Evolutionary conservation across 352 stramenopile genomes (phyloP).

Genomic region (Saprolegnia parasitica): DNA sequence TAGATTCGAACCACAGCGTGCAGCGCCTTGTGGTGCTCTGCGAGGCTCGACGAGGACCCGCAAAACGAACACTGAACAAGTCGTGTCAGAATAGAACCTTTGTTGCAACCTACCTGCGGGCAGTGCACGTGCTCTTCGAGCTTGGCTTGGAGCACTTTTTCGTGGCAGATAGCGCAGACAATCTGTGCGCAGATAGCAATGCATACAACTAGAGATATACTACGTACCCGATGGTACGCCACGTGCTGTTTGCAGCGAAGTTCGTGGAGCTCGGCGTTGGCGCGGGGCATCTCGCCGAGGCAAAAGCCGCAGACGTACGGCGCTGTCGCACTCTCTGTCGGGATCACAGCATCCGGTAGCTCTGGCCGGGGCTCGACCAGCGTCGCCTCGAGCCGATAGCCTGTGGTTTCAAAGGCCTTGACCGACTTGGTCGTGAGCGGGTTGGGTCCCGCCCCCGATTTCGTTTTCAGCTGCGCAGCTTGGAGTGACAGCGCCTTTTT

Average conservation of each 20-base stretch:
- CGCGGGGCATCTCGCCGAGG: slow-evolving; percentile 34
- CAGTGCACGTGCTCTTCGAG: slow-evolving; percentile 44
- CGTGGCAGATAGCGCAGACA: slow-evolving; percentile 38
- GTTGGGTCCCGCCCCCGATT: slow-evolving; percentile 10
- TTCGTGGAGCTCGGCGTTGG: slow-evolving; percentile 40
- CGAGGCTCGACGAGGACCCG: neutral
- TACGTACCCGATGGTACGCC: slow-evolving; percentile 46
- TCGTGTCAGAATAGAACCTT: neutral
- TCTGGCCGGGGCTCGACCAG: slow-evolving; percentile 30
- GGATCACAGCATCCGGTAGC: slow-evolving; percentile 1
- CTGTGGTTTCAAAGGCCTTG: slow-evolving; percentile 31
- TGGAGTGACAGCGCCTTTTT: neutral
- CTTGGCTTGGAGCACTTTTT: slow-evolving; percentile 34
- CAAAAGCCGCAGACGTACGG: slow-evolving; percentile 33
- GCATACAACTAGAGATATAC: neutral
- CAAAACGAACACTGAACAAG: neutral
- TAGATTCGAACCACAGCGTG: neutral
- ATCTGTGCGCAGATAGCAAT: slow-evolving; percentile 31
- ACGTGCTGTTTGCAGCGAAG: slow-evolving; percentile 45
- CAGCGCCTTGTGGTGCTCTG: neutral
- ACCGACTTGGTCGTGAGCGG: slow-evolving; percentile 28
- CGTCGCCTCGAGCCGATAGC: slow-evolving; percentile 32
- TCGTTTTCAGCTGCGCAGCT: slow-evolving; percentile 12
- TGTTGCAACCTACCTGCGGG: neutral
- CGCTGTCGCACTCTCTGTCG: neutral